phyloP scores from a whole-genome alignment of 805 yeast species.

The Phaffomyces antillensis region DNA sequence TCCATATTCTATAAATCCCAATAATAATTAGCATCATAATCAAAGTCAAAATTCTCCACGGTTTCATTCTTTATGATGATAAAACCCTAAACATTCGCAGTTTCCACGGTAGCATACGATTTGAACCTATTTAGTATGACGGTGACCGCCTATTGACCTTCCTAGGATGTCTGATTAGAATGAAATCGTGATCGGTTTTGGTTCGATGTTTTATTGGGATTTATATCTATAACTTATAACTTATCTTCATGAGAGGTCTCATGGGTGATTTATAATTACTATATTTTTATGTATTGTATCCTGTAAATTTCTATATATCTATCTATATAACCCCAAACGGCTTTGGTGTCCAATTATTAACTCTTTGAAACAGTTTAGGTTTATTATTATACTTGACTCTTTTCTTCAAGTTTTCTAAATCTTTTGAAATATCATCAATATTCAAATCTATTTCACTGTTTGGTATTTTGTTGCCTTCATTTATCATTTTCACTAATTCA shows the following conservation, averaged over 20 bases:
- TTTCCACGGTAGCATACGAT: constrained; percentile 89
- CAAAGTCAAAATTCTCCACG: no score
- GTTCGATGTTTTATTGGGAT: background rate
- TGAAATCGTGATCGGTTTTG: background rate
- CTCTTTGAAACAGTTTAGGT: constrained; percentile 13
- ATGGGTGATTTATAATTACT: no score
- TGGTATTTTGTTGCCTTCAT: background rate
- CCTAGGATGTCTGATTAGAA: constrained; percentile 84
- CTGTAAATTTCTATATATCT: no score
- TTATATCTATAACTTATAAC: background rate
- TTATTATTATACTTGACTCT: constrained; percentile 11
- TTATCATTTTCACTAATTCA: background rate
- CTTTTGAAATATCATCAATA: constrained; percentile 17
- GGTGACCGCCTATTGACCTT: constrained; percentile 86
- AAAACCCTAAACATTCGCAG: constrained; percentile 83
- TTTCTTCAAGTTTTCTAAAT: constrained; percentile 25
- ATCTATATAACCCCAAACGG: constrained; percentile 40
- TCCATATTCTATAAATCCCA: no score
- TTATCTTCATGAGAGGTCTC: no score
- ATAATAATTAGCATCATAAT: no score
- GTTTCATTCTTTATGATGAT: constrained; percentile 57
- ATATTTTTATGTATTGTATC: no score
- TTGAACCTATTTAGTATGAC: constrained; percentile 76
- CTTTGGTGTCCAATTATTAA: constrained; percentile 39
- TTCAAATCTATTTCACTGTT: constrained; percentile 7